Percentiles rank a stretch among this genome's conserved stretches.
These are phyloP conservation scores for Barnettozyma siamensis DNA, from an alignment of 805 yeast species.

Conservation along the genomic window DNA sequence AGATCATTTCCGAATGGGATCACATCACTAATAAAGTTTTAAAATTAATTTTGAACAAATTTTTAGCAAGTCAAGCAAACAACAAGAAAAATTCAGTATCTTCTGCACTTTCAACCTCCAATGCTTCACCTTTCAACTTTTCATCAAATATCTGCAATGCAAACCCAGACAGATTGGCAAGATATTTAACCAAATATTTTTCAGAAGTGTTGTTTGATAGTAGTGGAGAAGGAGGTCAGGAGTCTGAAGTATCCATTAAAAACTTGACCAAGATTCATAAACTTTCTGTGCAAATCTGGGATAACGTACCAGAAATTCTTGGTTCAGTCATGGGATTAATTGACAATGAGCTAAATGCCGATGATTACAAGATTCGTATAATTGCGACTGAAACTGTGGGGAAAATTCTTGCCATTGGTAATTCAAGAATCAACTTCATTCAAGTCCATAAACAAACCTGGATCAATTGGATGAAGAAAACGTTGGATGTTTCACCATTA, in stretches of 20 bases:
- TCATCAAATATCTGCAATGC: conserved; percentile 62
- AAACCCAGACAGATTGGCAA: conserved; percentile 66
- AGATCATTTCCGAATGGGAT: conserved; percentile 66
- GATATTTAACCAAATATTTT: conserved; percentile 72
- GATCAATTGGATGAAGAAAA: conserved; percentile 68
- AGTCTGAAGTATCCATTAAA: conserved; percentile 24
- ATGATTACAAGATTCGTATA: conserved; percentile 52
- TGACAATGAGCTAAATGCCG: conserved; percentile 75
- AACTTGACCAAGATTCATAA: conserved; percentile 58
- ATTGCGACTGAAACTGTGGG: conserved; percentile 75
- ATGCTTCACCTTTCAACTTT: conserved; percentile 53
- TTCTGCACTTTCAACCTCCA: conserved; percentile 13
- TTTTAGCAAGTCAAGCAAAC: conserved; percentile 31
- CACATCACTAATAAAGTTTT: conserved; percentile 55
- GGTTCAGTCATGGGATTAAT: conserved; percentile 71
- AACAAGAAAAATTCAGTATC: conserved; percentile 13
- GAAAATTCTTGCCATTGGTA: conserved; percentile 41
- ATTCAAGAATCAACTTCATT: conserved; percentile 51
- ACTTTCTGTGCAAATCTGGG: conserved; percentile 67
- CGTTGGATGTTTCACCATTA: conserved; percentile 56
- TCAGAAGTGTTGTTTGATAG: conserved; percentile 61
- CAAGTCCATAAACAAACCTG: conserved; percentile 55
- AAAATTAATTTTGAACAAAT: conserved; percentile 59
- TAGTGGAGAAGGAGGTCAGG: conserved; percentile 26
- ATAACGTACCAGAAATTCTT: conserved; percentile 65